Conservation (phyloP, 768 basidiomycete species). For the Inosperma sp. region DNA sequence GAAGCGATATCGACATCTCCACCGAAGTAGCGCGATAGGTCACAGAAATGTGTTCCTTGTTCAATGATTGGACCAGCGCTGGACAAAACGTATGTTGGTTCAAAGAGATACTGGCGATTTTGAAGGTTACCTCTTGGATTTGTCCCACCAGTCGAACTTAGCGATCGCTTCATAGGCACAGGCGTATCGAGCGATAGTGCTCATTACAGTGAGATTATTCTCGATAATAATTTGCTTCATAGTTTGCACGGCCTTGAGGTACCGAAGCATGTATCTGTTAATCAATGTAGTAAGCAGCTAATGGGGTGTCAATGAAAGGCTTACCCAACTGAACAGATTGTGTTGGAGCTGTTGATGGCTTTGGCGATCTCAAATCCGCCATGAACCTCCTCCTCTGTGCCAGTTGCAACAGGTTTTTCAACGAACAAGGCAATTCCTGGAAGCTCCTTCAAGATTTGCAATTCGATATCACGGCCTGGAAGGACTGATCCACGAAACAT, state of each 20-base stretch:
- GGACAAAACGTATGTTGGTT: slow-evolving; percentile 7
- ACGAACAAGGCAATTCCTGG: slow-evolving; percentile 86
- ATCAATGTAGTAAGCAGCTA: slow-evolving; percentile 4
- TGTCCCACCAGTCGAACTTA: slow-evolving; percentile 93
- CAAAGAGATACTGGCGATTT: background rate
- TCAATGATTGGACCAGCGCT: slow-evolving; percentile 83
- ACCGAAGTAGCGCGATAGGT: slow-evolving; percentile 95
- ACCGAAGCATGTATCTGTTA: slow-evolving; percentile 85
- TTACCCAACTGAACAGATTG: slow-evolving; percentile 87
- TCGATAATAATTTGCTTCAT: slow-evolving; percentile 96
- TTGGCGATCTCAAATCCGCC: slow-evolving; percentile 71
- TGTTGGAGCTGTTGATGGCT: slow-evolving; percentile 60
- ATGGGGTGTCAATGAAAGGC: slow-evolving; percentile 18
- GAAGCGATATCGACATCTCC: slow-evolving; percentile 86
- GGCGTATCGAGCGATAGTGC: slow-evolving; percentile 92
- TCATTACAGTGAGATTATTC: slow-evolving; percentile 92
- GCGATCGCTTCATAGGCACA: slow-evolving; percentile 77
- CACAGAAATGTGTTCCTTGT: slow-evolving; percentile 96
- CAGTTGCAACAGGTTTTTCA: slow-evolving; percentile 90
- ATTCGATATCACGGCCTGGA: slow-evolving; percentile 78
- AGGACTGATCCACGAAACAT: slow-evolving; percentile 81
- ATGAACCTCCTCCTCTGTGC: slow-evolving; percentile 59
- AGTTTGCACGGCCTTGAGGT: slow-evolving; percentile 89
- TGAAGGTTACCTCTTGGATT: slow-evolving; percentile 61
- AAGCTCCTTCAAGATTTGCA: slow-evolving; percentile 82